Conservation (phyloP, 2,329 filamentous ascomycete species). For the Trichothecium roseum region DNA sequence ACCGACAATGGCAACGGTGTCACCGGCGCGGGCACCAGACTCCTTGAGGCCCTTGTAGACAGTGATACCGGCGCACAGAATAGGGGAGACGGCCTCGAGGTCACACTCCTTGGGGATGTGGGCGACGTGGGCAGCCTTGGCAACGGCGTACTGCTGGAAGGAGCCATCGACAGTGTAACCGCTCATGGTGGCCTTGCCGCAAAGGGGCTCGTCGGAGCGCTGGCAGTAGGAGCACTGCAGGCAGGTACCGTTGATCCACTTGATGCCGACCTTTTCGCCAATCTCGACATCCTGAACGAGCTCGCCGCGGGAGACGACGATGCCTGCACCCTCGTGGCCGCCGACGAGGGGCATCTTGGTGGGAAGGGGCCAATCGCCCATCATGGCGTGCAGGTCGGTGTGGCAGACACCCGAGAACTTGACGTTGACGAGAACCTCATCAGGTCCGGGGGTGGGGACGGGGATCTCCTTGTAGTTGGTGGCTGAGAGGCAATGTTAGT, state of each 20-base stretch:
- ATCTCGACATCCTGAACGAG: conserved; percentile 70
- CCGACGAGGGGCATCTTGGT: conserved; percentile 79
- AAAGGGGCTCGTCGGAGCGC: conserved; percentile 72
- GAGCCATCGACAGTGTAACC: conserved; percentile 89
- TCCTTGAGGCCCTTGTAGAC: conserved; percentile 91
- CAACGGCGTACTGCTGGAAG: conserved; percentile 88
- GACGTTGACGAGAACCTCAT: conserved; percentile 87
- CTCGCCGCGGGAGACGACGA: conserved; percentile 70
- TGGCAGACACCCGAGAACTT: conserved; percentile 88
- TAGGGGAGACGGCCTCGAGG: conserved; percentile 67
- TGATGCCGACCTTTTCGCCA: conserved; percentile 80
- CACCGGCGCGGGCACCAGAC: conserved; percentile 61
- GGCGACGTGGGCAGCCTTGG: conserved; percentile 76
- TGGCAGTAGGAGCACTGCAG: conserved; percentile 77
- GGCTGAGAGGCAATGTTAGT: conserved; percentile 26
- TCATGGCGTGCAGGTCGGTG: conserved; percentile 70
- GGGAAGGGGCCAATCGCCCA: conserved; percentile 81
- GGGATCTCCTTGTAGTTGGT: conserved; percentile 71
- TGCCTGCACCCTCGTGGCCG: conserved; percentile 68
- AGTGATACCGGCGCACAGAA: conserved; percentile 78
- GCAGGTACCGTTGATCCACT: conserved; percentile 88
- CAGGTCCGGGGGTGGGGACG: conserved; percentile 69
- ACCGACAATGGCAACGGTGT: conserved; percentile 76
- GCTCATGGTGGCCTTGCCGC: conserved; percentile 62
- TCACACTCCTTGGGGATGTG: conserved; percentile 67